Percentiles rank a stretch among this genome's conserved stretches.
Conservation (phyloP, 2,329 filamentous ascomycete genomes). For the Penicillium sp. region DNA sequence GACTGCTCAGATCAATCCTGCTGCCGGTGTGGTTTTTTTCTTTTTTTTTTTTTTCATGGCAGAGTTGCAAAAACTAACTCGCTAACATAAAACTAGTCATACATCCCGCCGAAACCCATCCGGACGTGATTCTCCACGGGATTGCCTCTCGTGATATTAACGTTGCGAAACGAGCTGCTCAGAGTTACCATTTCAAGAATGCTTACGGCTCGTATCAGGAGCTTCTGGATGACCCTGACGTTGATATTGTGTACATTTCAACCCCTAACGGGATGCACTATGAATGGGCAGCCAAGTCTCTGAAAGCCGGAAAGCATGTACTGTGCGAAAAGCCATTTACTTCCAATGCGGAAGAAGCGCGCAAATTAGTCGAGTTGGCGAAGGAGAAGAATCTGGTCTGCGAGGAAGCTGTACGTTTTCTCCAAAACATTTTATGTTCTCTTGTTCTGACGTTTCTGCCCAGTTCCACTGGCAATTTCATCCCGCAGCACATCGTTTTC, state of each 20-base stretch:
- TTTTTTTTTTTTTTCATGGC: background rate
- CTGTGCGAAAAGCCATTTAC: constrained; percentile 53
- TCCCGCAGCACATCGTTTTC: constrained; percentile 36
- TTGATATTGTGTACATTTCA: constrained; percentile 28
- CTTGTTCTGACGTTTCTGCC: background rate
- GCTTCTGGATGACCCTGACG: constrained; percentile 19
- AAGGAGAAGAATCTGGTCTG: constrained; percentile 16
- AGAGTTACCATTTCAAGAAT: constrained; percentile 49
- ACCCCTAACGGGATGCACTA: constrained; percentile 29
- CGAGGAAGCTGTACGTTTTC: constrained; percentile 14
- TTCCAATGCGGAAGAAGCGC: constrained; percentile 44
- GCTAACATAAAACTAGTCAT: constrained; percentile 25
- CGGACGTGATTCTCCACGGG: constrained; percentile 51
- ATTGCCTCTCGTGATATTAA: constrained; percentile 50
- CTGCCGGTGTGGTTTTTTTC: constrained; percentile 19
- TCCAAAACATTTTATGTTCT: background rate
- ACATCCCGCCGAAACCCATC: constrained; percentile 49
- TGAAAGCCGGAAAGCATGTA: constrained; percentile 52
- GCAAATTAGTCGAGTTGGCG: constrained; percentile 39
- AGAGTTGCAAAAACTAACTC: background rate
- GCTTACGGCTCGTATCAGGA: constrained; percentile 27
- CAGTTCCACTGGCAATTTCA: constrained; percentile 42
- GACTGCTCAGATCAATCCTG: constrained; percentile 21
- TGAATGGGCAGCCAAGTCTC: constrained; percentile 46
- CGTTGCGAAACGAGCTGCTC: constrained; percentile 47